A percentile compares a stretch with the other conserved stretches of the same genome.
Conservation (phyloP, 805 yeast species). For the Jamesozyma lodderae region DNA sequence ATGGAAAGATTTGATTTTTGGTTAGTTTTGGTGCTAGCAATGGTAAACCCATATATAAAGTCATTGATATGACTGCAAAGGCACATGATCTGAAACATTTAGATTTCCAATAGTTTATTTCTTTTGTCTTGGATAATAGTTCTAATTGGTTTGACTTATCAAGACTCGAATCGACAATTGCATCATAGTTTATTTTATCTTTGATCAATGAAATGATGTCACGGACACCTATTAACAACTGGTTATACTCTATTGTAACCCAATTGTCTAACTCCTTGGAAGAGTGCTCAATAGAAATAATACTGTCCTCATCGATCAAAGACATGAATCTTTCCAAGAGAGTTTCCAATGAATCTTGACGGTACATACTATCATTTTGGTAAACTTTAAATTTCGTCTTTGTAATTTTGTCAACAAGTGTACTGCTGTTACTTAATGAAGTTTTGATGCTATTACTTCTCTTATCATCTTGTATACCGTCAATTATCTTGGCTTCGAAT, state of each 20-base stretch:
- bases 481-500: constrained; percentile 40
- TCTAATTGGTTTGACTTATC: constrained; percentile 64
- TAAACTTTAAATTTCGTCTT: neutral
- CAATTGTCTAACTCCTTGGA: constrained; percentile 3
- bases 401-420: neutral
- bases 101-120: constrained; percentile 60
- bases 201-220: constrained; percentile 45
- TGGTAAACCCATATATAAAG: constrained; percentile 41
- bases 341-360: neutral
- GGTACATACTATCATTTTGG: neutral
- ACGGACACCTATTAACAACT: constrained; percentile 52
- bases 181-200: constrained; percentile 43
- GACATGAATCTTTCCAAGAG: neutral
- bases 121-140: constrained; percentile 58
- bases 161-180: constrained; percentile 36
- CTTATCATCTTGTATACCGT: neutral
- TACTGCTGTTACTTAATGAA: too few species aligned
- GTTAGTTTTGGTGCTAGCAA: constrained; percentile 24
- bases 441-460: neutral
- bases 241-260: constrained; percentile 39
- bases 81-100: constrained; percentile 44
- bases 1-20: constrained; percentile 30
- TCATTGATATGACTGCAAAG: constrained; percentile 57
- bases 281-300: neutral
- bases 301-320: neutral